Conservation (phyloP, 2,329 filamentous ascomycete species). For the Xylaria sp. region DNA sequence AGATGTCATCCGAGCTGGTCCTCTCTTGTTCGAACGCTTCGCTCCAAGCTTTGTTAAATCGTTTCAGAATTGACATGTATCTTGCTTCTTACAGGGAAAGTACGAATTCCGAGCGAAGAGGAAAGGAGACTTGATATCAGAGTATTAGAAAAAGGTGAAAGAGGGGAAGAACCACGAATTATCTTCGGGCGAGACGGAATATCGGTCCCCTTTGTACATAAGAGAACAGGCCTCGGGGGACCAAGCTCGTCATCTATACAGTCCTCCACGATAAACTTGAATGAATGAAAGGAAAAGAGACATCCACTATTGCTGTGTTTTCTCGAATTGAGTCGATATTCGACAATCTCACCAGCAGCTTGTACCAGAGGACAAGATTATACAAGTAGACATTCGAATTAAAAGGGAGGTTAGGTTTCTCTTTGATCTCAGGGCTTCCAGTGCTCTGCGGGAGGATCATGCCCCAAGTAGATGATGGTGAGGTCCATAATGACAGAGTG, state of each 20-base stretch:
- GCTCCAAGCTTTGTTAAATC: neutral
- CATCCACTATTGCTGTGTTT: neutral
- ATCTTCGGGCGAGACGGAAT: neutral
- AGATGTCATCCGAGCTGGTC: neutral
- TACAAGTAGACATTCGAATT: too few species aligned
- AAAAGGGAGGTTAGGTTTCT: too few species aligned
- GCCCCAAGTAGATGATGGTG: too few species aligned
- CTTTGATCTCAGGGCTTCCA: too few species aligned
- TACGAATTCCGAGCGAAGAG: conserved; percentile 86
- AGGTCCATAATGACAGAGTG: neutral
- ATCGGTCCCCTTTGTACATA: conserved; percentile 18
- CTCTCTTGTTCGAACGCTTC: neutral
- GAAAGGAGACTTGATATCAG: conserved; percentile 80
- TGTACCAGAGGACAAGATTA: too few species aligned
- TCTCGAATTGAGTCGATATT: neutral
- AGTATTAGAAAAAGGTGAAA: conserved; percentile 65
- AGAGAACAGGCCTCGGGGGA: neutral
- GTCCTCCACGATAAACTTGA: neutral
- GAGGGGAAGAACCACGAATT: neutral
- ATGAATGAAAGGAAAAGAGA: neutral
- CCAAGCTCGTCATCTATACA: neutral
- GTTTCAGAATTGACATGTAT: neutral
- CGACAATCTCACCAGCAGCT: too few species aligned
- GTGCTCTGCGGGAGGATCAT: too few species aligned
- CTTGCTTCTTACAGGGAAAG: conserved; percentile 68